Conservation (phyloP, 2,329 filamentous ascomycete species). For the Aspergillus novofumigatus region DNA sequence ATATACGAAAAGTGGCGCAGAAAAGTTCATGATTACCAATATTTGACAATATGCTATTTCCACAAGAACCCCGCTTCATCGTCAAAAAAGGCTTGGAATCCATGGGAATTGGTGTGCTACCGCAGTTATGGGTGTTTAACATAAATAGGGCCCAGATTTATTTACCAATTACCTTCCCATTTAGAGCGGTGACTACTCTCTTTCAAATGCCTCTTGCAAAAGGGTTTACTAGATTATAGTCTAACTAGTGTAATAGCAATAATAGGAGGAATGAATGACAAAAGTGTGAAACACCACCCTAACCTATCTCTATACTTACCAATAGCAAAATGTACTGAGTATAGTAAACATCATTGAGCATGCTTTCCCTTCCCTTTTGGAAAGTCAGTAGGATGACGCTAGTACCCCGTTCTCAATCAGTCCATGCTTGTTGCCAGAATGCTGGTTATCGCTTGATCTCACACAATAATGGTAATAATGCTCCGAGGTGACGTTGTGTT, state of each 20-base stretch:
- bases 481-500: constrained; percentile 13
- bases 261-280: neutral
- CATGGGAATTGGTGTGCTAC: neutral
- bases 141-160: neutral
- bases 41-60: neutral
- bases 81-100: too few species aligned
- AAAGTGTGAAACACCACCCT: too few species aligned
- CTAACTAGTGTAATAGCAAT: neutral
- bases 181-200: too few species aligned
- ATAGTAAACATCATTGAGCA: neutral
- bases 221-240: too few species aligned
- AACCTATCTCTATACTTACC: neutral
- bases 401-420: neutral
- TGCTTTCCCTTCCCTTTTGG: neutral
- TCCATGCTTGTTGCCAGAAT: constrained; percentile 1
- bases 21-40: neutral
- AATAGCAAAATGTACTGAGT: neutral
- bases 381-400: constrained; percentile 15
- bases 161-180: neutral
- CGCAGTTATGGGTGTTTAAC: neutral
- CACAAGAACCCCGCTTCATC: neutral
- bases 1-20: neutral
- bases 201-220: too few species aligned
- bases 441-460: constrained; percentile 6
- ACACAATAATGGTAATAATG: neutral